These are phyloP conservation scores for Cryptosporidium baileyi DNA, from an alignment of 169 alveolate species.

Conservation along the genomic window DNA sequence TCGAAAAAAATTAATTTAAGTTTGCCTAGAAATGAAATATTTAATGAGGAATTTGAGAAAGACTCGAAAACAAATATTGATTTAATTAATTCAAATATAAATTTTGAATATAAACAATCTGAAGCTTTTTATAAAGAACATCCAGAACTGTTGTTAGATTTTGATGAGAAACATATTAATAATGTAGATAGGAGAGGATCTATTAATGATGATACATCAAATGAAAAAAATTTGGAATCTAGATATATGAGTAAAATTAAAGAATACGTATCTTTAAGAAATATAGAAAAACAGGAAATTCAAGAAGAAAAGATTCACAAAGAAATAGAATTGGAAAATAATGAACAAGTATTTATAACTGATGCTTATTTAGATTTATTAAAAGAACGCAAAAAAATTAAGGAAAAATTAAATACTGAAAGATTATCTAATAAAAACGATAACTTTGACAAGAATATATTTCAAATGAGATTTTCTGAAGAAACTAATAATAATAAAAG, in stretches of 20 bases:
- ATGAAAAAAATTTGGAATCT: constrained; percentile 18
- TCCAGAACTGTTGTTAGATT: constrained; percentile 43
- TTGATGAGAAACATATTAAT: background rate
- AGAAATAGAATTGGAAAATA: constrained; percentile 25
- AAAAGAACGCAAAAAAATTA: constrained; percentile 11
- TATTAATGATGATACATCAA: background rate
- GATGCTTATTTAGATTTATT: background rate
- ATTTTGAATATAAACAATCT: constrained; percentile 32
- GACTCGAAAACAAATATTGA: too few species aligned
- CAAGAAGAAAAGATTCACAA: constrained; percentile 57
- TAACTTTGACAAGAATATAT: background rate
- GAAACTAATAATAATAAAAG: background rate
- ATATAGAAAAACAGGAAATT: constrained; percentile 43
- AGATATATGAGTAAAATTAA: constrained; percentile 22
- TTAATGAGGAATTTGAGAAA: too few species aligned
- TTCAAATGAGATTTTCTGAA: constrained; percentile 13
- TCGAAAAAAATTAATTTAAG: too few species aligned
- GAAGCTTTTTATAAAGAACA: constrained; percentile 19
- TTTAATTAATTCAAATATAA: too few species aligned
- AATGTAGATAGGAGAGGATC: background rate
- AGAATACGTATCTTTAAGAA: constrained; percentile 24
- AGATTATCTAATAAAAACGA: background rate
- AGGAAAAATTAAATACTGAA: constrained; percentile 3
- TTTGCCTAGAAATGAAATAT: too few species aligned
- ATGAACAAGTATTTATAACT: constrained; percentile 26